Base-by-base conservation (phyloP, 2,329 filamentous ascomycete genomes). In the Aspergillus quadricinctus region DNA sequence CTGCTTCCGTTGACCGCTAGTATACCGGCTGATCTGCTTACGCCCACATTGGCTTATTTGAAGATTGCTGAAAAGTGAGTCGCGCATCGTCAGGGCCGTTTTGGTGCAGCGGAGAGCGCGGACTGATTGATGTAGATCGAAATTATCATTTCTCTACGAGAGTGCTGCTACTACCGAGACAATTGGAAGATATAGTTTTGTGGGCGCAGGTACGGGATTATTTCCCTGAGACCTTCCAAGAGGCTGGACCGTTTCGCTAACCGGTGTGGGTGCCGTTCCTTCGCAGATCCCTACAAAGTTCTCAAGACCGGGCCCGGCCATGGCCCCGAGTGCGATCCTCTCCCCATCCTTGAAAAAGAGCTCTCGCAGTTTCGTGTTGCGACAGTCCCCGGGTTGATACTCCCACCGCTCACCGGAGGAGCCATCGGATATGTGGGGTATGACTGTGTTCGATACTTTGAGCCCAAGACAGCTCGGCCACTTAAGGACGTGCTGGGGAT, bases 361-460 rank as follows among this genome's bases (percentile, higher is more conserved):
- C 83, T 99, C 48, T 82, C 85, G 19, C 81, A 89, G 68, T 88
- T 87, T 72, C 84, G 90, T 27, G 90, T 97, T 61, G 89, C 92
- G 35, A 84, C 89, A 43, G 85, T 99, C 3, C 92, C 94, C 0
- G 90, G 87, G 1, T 78, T 97, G 67, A 84, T 83, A 66, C 81
- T 99, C 40, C 94, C 94, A 52, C 89, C 90, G 27, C 79, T 99
- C 77, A 90, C 90, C 0, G 94, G 92, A 43, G 94, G 94, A 50
- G 94, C 92, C 11, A 91, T 99, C 67, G 94, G 94, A 57, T 99
- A 97, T 73, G 91, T 97, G 5, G 92, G 92, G 53, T 99, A 99
- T 71, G 94, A 99, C 72, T 99, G 94, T 74, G 90, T 99, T 67
- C 87, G 88, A 69, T 97, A 97, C 77, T 99, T 99, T 66, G 94